Evolutionary conservation across 1,284 basidiomycete species (phyloP), one percentile per base, ranked within the genome.

Genomic region (Ustilago loliicola): DNA sequence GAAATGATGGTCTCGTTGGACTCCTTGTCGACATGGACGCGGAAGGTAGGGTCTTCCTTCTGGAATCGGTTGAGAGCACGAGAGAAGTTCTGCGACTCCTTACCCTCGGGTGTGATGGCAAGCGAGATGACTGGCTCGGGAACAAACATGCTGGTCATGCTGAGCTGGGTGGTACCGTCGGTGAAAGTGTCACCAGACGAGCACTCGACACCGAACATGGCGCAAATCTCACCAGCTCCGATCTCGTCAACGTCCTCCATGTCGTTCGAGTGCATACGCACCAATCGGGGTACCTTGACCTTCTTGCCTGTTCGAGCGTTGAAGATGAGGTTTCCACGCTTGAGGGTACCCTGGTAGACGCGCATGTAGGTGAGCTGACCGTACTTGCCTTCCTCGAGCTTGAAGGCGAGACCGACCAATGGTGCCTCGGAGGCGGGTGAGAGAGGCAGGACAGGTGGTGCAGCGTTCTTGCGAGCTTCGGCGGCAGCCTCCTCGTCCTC

Each of bases 1-100:
- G 94, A 96, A 76, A 99, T 98, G 87, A 99, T 99, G n/a, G 97
- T 99, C 93, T 99, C 97, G 88, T 96, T 94, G 82, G 93, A 94
- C 86, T 98, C 95, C 38, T 89, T 87, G 87, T 99, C 97, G 66
- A 99, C 91, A 87, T 98, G 96, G 1, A 99, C 96, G 61, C 93
- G 92, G 92, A 99, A 99, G 0, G 97, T 99, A 1, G 97, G 97
- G 87, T 99, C 97, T 87, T 99, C 97, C 88, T 96, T 97, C 88
- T 97, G 93, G 92, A 99, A 99, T 42, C 96, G 92, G 86, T 97
- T 96, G 57, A 99, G 90, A 0, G 96, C 97, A 30, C 95, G 92
- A 36, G 95, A 98, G 87, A 99, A 99, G 88, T 86, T 86, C 34
- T 96, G 95, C 50, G 75, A 77, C 87, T 99, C 97, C 77, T 92